Evolutionary conservation across 441 rosid genomes (phyloP), one percentile per base, ranked within the genome.

Genomic region (Bruguiera hainesii): DNA sequence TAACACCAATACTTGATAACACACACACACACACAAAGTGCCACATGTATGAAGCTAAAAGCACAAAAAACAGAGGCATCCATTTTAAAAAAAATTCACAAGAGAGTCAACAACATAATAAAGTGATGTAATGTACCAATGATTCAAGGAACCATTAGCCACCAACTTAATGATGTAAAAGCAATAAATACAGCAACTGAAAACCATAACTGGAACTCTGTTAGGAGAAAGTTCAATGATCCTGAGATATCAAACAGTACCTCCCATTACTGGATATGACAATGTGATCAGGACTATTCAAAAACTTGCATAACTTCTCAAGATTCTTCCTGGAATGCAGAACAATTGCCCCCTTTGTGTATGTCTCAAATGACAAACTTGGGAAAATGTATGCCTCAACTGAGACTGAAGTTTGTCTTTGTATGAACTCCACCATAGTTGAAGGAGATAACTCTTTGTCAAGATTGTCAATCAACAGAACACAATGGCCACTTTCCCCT

Each of bases 211-310:
- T 16, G 52, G 37, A 53, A 37, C 55, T 50, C 30, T 1, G 46
- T 19, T 21, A 20, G 13, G 29, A 63, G 21, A 20, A 57, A 8
- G 2, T 29, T 15, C 50, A 58, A 13, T 23, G 50, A 20, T 23
- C n/a, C 23, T 5, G 1, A 48, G 26, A 61, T 18, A 37, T 35
- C 8, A 49, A 15, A 21, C 4, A 21, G 51, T 77, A 80, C 90
- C 82, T 83, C 65, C 88, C 85, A 63, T 52, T 74, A 8, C 68
- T 21, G 50, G 90, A 86, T 31, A 79, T 29, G 31, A 82, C 60
- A 29, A 83, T 64, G 68, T 80, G 83, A 67, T 66, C 55, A 0
- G 85, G 80, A 67, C 76, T 70, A 25, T 69, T 73, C 57, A 86
- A 48, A 79, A 83, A 79, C 16, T 53, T 51, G 62, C 31, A 71